Evolutionary conservation across 768 basidiomycete species (phyloP).

Genomic region (Agaricus blazei): DNA sequence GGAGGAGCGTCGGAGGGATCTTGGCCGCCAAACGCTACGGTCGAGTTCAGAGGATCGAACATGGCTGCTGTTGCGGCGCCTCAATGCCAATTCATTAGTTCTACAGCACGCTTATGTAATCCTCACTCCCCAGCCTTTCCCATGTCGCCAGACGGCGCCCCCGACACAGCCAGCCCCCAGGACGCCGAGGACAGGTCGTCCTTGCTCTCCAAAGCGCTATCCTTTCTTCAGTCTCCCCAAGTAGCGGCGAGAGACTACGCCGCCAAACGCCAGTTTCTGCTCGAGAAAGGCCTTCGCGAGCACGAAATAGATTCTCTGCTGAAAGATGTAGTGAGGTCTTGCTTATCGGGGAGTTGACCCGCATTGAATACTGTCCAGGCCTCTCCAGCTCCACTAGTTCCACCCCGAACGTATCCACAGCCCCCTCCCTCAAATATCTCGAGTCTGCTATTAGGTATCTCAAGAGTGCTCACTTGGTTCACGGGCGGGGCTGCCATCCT

Average conservation of each 20-base stretch:
- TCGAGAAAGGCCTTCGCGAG: conserved; percentile 64
- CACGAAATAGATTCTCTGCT: conserved; percentile 56
- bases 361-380: conserved; percentile 18
- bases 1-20: conserved; percentile 46
- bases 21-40: conserved; percentile 46
- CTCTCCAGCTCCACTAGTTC: conserved; percentile 43
- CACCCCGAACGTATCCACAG: conserved; percentile 71
- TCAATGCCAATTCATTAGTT: no score
- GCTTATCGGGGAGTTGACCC: background rate
- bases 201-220: conserved; percentile 49
- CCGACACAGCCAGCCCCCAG: background rate
- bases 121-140: background rate
- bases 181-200: conserved; percentile 28
- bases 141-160: background rate
- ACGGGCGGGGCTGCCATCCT: conserved; percentile 56
- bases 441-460: conserved; percentile 54
- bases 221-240: conserved; percentile 65
- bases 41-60: conserved; percentile 69
- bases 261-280: conserved; percentile 60
- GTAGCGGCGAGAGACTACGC: conserved; percentile 49
- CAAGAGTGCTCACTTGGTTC: conserved; percentile 62
- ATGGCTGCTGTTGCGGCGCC: conserved; percentile 24
- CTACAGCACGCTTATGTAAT: conserved; percentile 1
- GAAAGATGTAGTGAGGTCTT: conserved; percentile 45
- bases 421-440: conserved; percentile 67